Base-by-base conservation (phyloP, 2,329 filamentous ascomycete species). In the Botrytis galanthina region DNA sequence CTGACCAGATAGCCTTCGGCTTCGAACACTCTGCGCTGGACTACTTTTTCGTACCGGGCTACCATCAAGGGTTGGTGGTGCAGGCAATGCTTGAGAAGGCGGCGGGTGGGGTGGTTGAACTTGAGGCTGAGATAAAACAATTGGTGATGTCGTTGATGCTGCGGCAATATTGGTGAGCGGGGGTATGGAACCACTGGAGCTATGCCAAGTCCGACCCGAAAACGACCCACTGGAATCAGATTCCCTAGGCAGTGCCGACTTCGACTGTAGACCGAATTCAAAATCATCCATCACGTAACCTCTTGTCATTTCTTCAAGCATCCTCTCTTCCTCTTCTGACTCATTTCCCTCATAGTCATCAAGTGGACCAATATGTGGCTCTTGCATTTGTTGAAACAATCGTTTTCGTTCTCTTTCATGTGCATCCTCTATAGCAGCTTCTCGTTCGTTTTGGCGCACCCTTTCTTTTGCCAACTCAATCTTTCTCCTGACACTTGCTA, bases 261-360 rank as follows among this genome's bases (percentile, higher is more conserved):
- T 93, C 9, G 87, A 87, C 78, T 90, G 87, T 48, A 91, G 83
- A 71, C 90, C 91, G 80, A 95, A 92, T 73, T 93, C 88, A 79
- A 97, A 97, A 73, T 95, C 92, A 73, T 95, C 93, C 79, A 96
- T 90, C 72, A 91, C 88, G 81, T 94, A 95, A 71, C 92, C 93
- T 76, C 89, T 90, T 0, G 93, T 94, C 87, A 98, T 94, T 81
- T 97, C 94, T 75, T 98, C 95, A 67, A 98, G 82, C 71, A 94
- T 87, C 48, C 91, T 87, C 80, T 95, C 92, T 80, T 89, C 87
- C 76, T 95, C 93, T 72, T 94, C 89, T 0, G 88, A 90, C 44
- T 90, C 89, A 74, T 88, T 86, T 16, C 88, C 90, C 32, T 90
- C 86, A 77, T 92, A 91, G 70, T 89, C 89, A 44, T 89, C 88